Percentiles rank a stretch among this genome's conserved stretches.
These are phyloP conservation scores for Eurotiales sp. DNA, from an alignment of 2,329 filamentous ascomycete genomes.

Conservation along the genomic window DNA sequence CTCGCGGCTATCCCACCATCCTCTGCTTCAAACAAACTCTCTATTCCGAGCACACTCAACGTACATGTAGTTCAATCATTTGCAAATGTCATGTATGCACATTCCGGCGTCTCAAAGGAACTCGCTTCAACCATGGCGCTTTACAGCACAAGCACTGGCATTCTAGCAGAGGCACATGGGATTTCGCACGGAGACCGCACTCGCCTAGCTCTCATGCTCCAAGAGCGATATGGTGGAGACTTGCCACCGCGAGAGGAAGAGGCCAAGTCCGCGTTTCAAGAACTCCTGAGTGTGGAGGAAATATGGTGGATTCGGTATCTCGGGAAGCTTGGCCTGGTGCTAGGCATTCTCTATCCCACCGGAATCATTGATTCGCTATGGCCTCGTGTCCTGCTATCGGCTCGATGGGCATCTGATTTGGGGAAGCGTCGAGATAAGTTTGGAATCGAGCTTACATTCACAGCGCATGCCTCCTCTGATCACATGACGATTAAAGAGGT, in stretches of 20 bases:
- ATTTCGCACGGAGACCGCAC: conserved; percentile 69
- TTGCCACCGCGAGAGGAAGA: conserved; percentile 55
- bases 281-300: conserved; percentile 51
- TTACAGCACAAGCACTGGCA: conserved; percentile 65
- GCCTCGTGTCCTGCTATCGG: conserved; percentile 14
- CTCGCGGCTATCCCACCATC: conserved; percentile 44
- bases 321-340: conserved; percentile 58
- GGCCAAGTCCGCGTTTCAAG: conserved; percentile 52
- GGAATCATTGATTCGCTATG: conserved; percentile 37
- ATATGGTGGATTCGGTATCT: conserved; percentile 67
- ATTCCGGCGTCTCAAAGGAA: conserved; percentile 51
- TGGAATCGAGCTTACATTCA: conserved; percentile 33
- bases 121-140: conserved; percentile 63
- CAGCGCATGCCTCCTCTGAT: conserved; percentile 45
- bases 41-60: conserved; percentile 42
- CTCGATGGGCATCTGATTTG: conserved; percentile 37
- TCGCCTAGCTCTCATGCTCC: conserved; percentile 66
- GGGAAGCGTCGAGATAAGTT: conserved; percentile 38
- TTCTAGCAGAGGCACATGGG: conserved; percentile 67
- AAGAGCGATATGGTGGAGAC: conserved; percentile 68
- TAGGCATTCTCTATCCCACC: conserved; percentile 55
- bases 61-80: conserved; percentile 51
- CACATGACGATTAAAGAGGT: conserved; percentile 33
- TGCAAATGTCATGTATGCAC: conserved; percentile 56
- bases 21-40: conserved; percentile 20